phyloP scores from a whole-genome alignment of 306 rosid genomes.

The Cucumis cinereus region DNA sequence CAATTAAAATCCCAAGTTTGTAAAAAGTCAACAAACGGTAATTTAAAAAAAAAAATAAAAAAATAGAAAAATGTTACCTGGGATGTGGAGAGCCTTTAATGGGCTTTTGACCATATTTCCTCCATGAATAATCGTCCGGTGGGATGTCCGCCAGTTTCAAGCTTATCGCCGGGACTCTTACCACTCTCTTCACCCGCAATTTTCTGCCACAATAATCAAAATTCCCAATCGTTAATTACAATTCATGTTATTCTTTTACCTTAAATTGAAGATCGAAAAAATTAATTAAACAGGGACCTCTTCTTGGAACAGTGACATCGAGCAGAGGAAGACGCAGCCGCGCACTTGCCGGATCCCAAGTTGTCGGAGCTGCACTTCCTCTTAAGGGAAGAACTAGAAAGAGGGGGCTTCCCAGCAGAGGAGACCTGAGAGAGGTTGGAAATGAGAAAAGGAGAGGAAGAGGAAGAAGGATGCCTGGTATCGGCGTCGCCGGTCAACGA shows the following conservation, averaged over 20 bases:
- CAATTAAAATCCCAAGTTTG: too few species aligned
- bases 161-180: conserved; percentile 75
- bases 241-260: background rate
- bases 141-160: conserved; percentile 82
- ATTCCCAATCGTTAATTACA: too few species aligned
- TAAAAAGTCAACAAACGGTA: background rate
- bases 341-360: conserved; percentile 58
- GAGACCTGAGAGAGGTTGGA: conserved; percentile 50
- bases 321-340: conserved; percentile 35
- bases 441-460: conserved; percentile 46
- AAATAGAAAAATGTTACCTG: conserved; percentile 23
- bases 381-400: conserved; percentile 52
- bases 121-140: conserved; percentile 89
- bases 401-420: conserved; percentile 62
- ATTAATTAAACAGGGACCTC: conserved; percentile 23
- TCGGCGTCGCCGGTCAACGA: conserved; percentile 64
- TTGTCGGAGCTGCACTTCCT: conserved; percentile 71
- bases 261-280: background rate
- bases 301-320: conserved; percentile 80
- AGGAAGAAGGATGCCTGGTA: conserved; percentile 28
- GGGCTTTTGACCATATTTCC: conserved; percentile 85
- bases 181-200: conserved; percentile 54
- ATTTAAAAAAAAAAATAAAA: background rate
- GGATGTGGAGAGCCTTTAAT: conserved; percentile 89
- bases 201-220: conserved; percentile 23